Base-by-base conservation (phyloP, 2,329 filamentous ascomycete species). In the Clonostachys rosea region DNA sequence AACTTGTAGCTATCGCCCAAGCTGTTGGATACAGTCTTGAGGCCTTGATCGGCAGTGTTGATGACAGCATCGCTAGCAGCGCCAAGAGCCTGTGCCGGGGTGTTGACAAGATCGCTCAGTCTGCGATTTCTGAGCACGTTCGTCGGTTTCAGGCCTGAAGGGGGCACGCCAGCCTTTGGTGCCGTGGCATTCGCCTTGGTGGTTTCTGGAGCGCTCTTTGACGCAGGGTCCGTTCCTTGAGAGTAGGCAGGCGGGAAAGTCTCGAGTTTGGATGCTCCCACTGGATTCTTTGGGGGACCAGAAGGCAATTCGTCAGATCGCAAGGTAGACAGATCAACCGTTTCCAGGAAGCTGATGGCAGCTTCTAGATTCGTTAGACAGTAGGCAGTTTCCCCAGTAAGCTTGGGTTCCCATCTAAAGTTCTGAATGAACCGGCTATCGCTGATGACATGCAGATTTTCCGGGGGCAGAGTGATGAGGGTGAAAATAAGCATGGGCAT, bases 401-500 rank as follows among this genome's bases (percentile, higher is more conserved):
- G 80, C 59, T 92, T 96, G 53, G 76, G 84, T 45, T 89, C 82
- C 63, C 89, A 89, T 47, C 94, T 83, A 63, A 99, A 99, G 51
- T 87, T 76, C 62, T 97, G 91, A 54, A 97, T 91, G 63, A 97
- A 99, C 56, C 87, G 83, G n/a, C 95, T 74, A 63, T 99, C 95
- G 71, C 92, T 97, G 59, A 96, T 90, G 47, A 91, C 86, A 63
- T 91, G 89, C 43, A 97, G 84, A 34, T 85, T 81, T 64, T 94
- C 88, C 0, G 91, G 87, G 1, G 90, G 86, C 41, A 91, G 86
- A 4, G 91, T 96, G 61, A 99, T 95, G 50, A 99, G 79, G 0
- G 91, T 89, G 69, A 95, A 99, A 51, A 99, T 99, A 52, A 99
- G 78, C 65, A 95, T 96, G 1, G 94, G 94, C 64, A 99, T 84